Base-by-base conservation (phyloP, 768 basidiomycete genomes). In the Mycena amicta region DNA sequence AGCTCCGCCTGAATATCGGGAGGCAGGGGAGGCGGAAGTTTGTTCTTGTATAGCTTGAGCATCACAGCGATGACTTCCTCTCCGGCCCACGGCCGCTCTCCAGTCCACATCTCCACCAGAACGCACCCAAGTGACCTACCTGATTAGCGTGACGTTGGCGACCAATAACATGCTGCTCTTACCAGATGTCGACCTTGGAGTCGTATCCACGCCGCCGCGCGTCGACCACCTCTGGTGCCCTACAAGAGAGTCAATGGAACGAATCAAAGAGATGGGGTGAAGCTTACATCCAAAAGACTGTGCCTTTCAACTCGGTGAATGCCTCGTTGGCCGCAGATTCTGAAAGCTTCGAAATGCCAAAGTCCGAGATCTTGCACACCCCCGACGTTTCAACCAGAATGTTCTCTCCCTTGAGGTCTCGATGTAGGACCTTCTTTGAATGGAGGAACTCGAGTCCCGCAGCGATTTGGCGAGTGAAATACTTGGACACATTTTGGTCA, bases 181-280 rank as follows among this genome's bases (percentile, higher is more conserved):
- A 91, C 95, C 95, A 98, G 57, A 98, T 93, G 68, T 98, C 95
- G 46, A 96, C 87, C 71, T 98, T 98, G n/a, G 85, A 85, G 65
- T 90, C 89, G 71, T 98, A 98, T 0, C 93, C 93, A 52, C 83
- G 82, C 60, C 82, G 80, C 60, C 84, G 82, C 51, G 84, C 80
- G 60, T 87, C 81, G 16, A 92, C 72, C 29, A 93, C 85, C 74
- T 92, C 95, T 0, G 94, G 95, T 1, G 95, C 94, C 94, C 60
- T 61, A n/a, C n/a, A n/a, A 11, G 18, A 6, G n/a, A 5, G n/a
- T 43, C 26, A 47, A 52, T 13, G 50, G 31, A 25, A 6, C 16
- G 4, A 29, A 15, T 33, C 33, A 20, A 13, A 4, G 27, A 30
- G 3, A 16, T 22, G 33, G 5, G 29, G 23, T 37, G 11, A 37